These are phyloP conservation scores for Amniculicola lignicola DNA, from an alignment of 495 filamentous ascomycete species.

Conservation along the genomic window DNA sequence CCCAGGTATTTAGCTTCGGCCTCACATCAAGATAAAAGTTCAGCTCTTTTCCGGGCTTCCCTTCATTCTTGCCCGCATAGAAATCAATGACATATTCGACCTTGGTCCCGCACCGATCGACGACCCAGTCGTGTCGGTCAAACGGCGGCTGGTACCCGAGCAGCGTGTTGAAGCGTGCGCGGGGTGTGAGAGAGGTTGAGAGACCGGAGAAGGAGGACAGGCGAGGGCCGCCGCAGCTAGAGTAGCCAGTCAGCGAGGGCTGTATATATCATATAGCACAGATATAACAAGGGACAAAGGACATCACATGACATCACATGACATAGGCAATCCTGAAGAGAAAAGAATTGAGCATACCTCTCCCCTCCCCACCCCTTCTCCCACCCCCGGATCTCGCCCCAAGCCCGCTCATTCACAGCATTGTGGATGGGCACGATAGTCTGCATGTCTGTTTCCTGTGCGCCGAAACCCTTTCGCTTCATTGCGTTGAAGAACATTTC, in stretches of 20 bases:
- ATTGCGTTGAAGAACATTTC: constrained; percentile 94
- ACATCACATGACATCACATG: neutral
- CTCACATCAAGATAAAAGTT: constrained; percentile 94
- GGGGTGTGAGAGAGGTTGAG: constrained; percentile 63
- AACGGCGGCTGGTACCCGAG: constrained; percentile 89
- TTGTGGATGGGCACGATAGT: constrained; percentile 97
- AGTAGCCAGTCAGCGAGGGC: constrained; percentile 5
- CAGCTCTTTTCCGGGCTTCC: constrained; percentile 57
- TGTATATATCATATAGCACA: neutral
- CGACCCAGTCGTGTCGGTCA: constrained; percentile 95
- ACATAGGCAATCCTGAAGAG: too few relatives aligned
- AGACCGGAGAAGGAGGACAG: constrained; percentile 78
- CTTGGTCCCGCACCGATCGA: constrained; percentile 84
- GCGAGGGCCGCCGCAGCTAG: constrained; percentile 73
- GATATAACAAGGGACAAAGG: neutral
- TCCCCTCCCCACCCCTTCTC: constrained; percentile 62
- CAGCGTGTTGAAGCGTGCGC: constrained; percentile 73
- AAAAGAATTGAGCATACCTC: constrained; percentile 41
- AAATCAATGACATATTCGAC: constrained; percentile 98
- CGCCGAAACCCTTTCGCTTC: constrained; percentile 69
- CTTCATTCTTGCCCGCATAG: constrained; percentile 71
- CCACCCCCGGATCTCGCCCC: constrained; percentile 59
- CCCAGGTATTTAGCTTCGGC: constrained; percentile 88
- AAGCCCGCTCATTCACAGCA: constrained; percentile 62
- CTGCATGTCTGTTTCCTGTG: constrained; percentile 67